Evolutionary conservation across 495 filamentous ascomycete species (phyloP).

Genomic region (Trypethelium eluteriae): DNA sequence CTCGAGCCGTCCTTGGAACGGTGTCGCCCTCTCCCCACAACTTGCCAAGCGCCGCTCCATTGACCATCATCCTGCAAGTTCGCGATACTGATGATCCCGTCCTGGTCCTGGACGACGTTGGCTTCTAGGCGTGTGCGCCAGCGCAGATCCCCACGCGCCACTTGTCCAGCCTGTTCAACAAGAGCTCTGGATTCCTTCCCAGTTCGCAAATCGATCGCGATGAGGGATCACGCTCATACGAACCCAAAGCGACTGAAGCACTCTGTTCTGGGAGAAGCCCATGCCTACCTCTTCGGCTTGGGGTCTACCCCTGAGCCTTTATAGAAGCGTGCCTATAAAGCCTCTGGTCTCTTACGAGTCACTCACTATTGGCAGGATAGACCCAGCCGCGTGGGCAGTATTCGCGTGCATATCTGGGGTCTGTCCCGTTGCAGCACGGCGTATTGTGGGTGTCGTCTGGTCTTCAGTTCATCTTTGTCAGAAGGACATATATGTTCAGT

Average conservation of each 20-base stretch:
- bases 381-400: neutral
- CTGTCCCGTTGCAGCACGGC: neutral
- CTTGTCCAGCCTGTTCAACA: neutral
- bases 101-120: neutral
- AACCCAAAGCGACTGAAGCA: neutral
- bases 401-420: neutral
- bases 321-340: constrained; percentile 4
- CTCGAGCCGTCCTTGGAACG: neutral
- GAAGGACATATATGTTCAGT: neutral
- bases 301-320: neutral
- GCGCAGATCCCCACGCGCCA: constrained; percentile 2
- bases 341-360: neutral
- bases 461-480: neutral
- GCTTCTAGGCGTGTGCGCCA: neutral
- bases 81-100: neutral
- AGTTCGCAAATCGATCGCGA: neutral
- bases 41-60: neutral
- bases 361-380: neutral
- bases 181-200: neutral
- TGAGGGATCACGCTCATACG: neutral
- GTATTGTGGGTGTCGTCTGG: neutral
- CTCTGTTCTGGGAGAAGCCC: neutral
- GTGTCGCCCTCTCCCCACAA: neutral
- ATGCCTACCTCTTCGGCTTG: neutral
- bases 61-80: constrained; percentile 8